Base-by-base conservation (phyloP, 1,284 basidiomycete species). In the Chondrostereum purpureum region DNA sequence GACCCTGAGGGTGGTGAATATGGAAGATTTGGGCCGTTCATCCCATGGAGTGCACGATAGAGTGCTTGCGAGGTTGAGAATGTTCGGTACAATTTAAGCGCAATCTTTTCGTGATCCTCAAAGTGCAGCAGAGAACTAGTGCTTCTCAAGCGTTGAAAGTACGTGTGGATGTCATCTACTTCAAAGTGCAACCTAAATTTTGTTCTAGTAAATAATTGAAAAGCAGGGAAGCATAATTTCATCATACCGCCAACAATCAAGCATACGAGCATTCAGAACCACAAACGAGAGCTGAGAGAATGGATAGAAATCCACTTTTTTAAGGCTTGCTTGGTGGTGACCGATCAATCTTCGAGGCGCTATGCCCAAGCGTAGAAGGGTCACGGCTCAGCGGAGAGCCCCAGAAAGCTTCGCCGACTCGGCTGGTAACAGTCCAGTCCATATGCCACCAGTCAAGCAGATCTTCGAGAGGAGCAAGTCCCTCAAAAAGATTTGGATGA, bases 281-380 rank as follows among this genome's bases (percentile, higher is more conserved):
- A 54, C 22, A 34, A 54, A 56, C 1, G 50, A 20, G 0, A 55
- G 47, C 27, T 62, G 46, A 1, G 44, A 40, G 12, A 39, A 46
- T 2, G 57, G 56, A 47, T 62, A 57, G 46, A 59, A 66, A 33
- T 63, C 60, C 6, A 60, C 55, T 40, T 63, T 61, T 34, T 55
- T 56, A 8, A 60, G 47, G 34, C 62, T 58, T 2, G 53, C 14
- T 1, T 2, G 59, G 58, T 18, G 53, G 38, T n/a, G 50, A 50
- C 8, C 53, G 46, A 2, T 53, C 50, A 23, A 62, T 56, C 22
- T 55, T 51, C 10, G 51, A 42, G 0, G 57, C 51, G 23, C 57
- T 61, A 37, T 62, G 56, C 0, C 59, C 55, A 4, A 65, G 50
- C 0, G 46, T 53, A 1, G 54, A 56, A 5, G 55, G 56, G 49